phyloP scores from a whole-genome alignment of 202 grass and related monocot genomes.

The Elaeis oleifera region DNA sequence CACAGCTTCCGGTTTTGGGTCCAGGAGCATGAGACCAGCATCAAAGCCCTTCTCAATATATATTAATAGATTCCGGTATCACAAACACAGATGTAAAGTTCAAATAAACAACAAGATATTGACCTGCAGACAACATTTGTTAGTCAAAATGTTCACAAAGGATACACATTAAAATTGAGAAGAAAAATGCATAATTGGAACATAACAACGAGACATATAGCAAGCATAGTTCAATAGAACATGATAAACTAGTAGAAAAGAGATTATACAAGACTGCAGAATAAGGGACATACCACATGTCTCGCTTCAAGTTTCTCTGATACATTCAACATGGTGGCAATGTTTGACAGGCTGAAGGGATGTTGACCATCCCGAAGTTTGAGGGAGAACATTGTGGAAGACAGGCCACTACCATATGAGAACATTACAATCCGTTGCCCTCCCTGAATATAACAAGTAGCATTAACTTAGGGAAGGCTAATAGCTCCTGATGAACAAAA shows the following conservation, averaged over 20 bases:
- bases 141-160: no score
- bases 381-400: slow-evolving; percentile 90
- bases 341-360: slow-evolving; percentile 71
- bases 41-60: no score
- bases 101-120: no score
- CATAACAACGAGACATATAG: no score
- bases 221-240: no score
- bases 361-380: slow-evolving; percentile 59
- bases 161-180: no score
- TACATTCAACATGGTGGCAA: slow-evolving; percentile 67
- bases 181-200: no score
- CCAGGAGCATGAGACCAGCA: no score
- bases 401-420: slow-evolving; percentile 93
- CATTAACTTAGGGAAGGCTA: background rate
- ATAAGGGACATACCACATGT: slow-evolving; percentile 47
- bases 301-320: slow-evolving; percentile 61
- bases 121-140: no score
- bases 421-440: slow-evolving; percentile 90
- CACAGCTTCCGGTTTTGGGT: no score
- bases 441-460: slow-evolving; percentile 30
- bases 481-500: background rate
- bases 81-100: no score
- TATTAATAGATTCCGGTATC: no score
- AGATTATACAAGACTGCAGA: background rate
- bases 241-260: background rate